Evolutionary conservation across 2,329 filamentous ascomycete species (phyloP).

Genomic region (Colletotrichum lindemuthianum): DNA sequence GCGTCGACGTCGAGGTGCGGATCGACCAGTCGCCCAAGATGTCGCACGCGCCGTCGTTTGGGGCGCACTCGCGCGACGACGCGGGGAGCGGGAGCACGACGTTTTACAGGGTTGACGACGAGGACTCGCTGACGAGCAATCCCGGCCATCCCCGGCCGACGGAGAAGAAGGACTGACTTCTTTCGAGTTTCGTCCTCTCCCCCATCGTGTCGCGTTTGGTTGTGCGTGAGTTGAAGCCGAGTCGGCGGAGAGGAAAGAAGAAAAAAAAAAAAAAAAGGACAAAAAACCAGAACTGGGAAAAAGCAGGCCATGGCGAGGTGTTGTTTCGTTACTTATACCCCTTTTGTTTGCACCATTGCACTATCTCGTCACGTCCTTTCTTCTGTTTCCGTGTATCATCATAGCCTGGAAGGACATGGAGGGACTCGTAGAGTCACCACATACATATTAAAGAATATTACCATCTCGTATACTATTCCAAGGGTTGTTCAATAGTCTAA

Average conservation of each 20-base stretch:
- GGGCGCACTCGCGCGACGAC: conserved; percentile 2
- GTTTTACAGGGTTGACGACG: conserved; percentile 25
- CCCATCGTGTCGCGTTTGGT: neutral
- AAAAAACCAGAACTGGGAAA: too few species aligned
- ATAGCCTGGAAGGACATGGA: too few species aligned
- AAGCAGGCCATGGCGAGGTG: neutral
- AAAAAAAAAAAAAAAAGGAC: too few species aligned
- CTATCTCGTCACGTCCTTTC: too few species aligned
- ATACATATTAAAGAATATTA: neutral
- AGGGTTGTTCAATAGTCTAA: neutral
- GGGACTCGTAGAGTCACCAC: neutral
- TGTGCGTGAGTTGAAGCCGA: neutral
- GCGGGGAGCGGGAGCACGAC: conserved; percentile 8
- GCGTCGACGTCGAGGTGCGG: conserved; percentile 23
- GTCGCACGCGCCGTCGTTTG: neutral
- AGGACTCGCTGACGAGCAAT: conserved; percentile 24
- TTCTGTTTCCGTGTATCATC: too few species aligned
- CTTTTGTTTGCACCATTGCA: neutral
- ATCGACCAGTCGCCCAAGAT: conserved; percentile 10
- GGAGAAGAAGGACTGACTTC: conserved; percentile 5
- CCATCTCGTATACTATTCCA: neutral
- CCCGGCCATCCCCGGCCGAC: conserved; percentile 2
- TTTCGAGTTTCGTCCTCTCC: neutral
- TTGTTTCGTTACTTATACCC: conserved; percentile 25
- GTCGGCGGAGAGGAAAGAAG: too few species aligned